Percentiles rank a stretch among this genome's conserved stretches.
Evolutionary conservation across 2,329 filamentous ascomycete genomes (phyloP).

Genomic region (Ophiostoma montium): DNA sequence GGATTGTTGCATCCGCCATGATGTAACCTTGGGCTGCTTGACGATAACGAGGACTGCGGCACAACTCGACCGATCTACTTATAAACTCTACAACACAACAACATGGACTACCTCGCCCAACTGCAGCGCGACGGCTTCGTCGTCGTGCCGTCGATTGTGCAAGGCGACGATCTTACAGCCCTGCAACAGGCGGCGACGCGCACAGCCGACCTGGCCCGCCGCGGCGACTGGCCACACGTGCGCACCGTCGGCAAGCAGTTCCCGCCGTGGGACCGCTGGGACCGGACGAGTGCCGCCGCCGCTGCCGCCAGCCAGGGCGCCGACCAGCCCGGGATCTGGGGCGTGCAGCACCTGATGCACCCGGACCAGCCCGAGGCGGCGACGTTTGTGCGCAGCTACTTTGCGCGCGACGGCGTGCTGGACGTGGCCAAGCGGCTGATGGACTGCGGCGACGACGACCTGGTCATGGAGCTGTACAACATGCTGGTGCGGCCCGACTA

Average conservation of each 20-base stretch:
- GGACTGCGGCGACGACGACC: conserved; percentile 36
- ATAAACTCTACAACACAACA: background rate
- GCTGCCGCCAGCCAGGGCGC: background rate
- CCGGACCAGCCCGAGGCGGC: conserved; percentile 45
- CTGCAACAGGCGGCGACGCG: conserved; percentile 46
- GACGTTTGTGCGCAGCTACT: conserved; percentile 57
- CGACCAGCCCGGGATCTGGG: conserved; percentile 61
- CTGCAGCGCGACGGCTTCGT: conserved; percentile 66
- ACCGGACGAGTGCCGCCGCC: conserved; percentile 30
- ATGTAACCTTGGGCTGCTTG: background rate
- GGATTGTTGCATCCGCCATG: too few relatives aligned
- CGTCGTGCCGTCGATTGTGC: conserved; percentile 51
- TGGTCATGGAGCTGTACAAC: conserved; percentile 84
- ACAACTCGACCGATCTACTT: background rate
- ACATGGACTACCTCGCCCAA: conserved; percentile 27
- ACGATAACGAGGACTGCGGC: too few relatives aligned
- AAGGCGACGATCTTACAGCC: conserved; percentile 32
- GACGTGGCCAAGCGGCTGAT: conserved; percentile 51
- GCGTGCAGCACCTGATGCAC: conserved; percentile 73
- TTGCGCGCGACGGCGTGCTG: conserved; percentile 48
- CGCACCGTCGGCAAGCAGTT: conserved; percentile 83
- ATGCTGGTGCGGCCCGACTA: conserved; percentile 59
- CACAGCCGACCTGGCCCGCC: conserved; percentile 46
- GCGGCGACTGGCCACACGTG: conserved; percentile 67
- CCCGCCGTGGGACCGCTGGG: conserved; percentile 58